phyloP scores from a whole-genome alignment of 2,329 filamentous ascomycete genomes.

The Sporothrix mexicana region DNA sequence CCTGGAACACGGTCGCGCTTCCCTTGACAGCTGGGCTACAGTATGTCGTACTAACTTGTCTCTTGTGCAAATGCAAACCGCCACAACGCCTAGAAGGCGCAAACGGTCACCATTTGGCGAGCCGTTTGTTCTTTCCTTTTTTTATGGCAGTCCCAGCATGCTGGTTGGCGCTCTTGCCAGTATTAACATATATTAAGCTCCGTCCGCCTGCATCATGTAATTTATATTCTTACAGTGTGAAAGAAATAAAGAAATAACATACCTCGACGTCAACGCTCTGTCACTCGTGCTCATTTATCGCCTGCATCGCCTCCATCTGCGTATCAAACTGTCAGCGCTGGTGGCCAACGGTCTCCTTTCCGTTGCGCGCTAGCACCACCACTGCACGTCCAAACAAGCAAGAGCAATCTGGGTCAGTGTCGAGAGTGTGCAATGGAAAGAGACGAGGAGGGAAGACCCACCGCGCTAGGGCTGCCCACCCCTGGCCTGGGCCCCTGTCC shows the following conservation, averaged over 20 bases:
- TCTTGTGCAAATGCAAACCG: neutral
- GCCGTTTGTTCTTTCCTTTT: neutral
- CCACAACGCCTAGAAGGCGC: conserved; percentile 8
- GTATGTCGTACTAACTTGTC: neutral
- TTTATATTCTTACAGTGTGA: neutral
- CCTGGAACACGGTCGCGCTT: neutral
- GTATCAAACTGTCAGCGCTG: neutral
- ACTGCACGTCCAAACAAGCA: conserved; percentile 8
- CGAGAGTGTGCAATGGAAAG: neutral
- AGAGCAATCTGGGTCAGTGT: neutral
- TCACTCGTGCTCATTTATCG: conserved; percentile 4
- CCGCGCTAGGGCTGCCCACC: conserved; percentile 20
- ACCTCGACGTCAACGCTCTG: neutral
- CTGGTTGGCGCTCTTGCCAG: too few species aligned
- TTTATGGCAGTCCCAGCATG: neutral
- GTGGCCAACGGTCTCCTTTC: conserved; percentile 16
- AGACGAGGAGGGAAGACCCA: conserved; percentile 3
- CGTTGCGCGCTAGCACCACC: conserved; percentile 4
- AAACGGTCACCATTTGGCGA: neutral
- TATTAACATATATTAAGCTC: too few species aligned
- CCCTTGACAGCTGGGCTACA: neutral
- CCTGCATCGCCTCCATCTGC: neutral
- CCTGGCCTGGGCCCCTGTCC: neutral
- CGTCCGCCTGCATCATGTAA: neutral
- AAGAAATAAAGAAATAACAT: too few species aligned